These are phyloP conservation scores for Rachicladosporium sp. DNA, from an alignment of 2,329 filamentous ascomycete species.

Conservation along the genomic window DNA sequence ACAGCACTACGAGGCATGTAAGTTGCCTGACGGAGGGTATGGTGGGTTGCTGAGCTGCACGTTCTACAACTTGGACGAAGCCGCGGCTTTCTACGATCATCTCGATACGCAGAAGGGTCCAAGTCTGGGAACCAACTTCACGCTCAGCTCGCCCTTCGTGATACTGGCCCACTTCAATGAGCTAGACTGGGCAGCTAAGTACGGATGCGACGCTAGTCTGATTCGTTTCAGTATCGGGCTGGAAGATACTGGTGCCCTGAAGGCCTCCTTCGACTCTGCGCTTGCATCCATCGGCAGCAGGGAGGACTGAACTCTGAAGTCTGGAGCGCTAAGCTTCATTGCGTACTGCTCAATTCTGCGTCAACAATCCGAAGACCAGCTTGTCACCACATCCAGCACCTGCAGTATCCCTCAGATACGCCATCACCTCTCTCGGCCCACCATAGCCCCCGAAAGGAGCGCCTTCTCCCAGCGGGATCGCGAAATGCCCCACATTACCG, in stretches of 20 bases:
- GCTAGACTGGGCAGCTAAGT: slow-evolving; percentile 75
- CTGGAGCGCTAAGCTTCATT: too few species aligned
- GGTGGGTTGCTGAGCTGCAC: slow-evolving; percentile 79
- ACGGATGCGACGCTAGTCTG: slow-evolving; percentile 68
- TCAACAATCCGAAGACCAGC: too few species aligned
- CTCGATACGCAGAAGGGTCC: slow-evolving; percentile 86
- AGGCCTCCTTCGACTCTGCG: slow-evolving; percentile 53
- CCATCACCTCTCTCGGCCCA: too few species aligned
- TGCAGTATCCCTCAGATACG: too few species aligned
- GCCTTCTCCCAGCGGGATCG: too few species aligned
- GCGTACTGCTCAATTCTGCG: too few species aligned
- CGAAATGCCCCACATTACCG: too few species aligned
- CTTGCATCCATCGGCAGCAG: slow-evolving; percentile 41
- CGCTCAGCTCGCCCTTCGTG: slow-evolving; percentile 77
- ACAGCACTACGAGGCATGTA: slow-evolving; percentile 65
- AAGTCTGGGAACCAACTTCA: slow-evolving; percentile 94
- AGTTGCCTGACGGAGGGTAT: slow-evolving; percentile 65
- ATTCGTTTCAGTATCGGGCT: slow-evolving; percentile 82
- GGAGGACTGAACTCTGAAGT: too few species aligned
- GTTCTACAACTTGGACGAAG: slow-evolving; percentile 58
- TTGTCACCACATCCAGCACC: too few species aligned
- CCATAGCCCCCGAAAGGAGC: too few species aligned
- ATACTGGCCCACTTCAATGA: slow-evolving; percentile 85
- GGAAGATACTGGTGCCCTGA: slow-evolving; percentile 60
- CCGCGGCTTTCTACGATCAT: slow-evolving; percentile 71